Evolutionary conservation across 331 rosid genomes (phyloP).

Genomic region (Prunus yedoensis): DNA sequence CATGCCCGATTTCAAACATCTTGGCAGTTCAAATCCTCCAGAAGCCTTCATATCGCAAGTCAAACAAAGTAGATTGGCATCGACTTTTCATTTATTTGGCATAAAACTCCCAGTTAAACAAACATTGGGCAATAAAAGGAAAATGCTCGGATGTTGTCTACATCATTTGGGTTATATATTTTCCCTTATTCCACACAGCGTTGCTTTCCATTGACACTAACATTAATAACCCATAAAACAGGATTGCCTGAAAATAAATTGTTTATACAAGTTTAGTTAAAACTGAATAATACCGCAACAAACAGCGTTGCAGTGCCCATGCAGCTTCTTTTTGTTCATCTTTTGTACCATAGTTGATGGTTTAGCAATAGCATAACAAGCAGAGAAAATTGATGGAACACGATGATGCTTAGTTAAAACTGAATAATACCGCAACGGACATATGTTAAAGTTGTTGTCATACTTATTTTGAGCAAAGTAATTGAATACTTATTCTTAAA

Average conservation of each 20-base stretch:
- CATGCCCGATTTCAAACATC: too few relatives aligned
- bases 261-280: slow-evolving; percentile 27
- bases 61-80: background rate
- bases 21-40: too few relatives aligned
- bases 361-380: slow-evolving; percentile 85
- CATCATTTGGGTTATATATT: slow-evolving; percentile 12
- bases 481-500: background rate
- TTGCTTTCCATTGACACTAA: background rate
- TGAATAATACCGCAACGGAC: too few relatives aligned
- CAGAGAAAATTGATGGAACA: slow-evolving; percentile 81
- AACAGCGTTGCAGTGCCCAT: slow-evolving; percentile 62
- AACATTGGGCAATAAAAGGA: background rate
- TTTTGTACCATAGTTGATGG: slow-evolving; percentile 84
- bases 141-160: slow-evolving; percentile 10
- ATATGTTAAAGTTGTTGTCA: background rate
- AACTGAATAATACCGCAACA: slow-evolving; percentile 66
- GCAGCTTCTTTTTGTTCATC: slow-evolving; percentile 77
- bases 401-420: slow-evolving; percentile 89
- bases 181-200: slow-evolving; percentile 18
- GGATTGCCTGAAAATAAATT: slow-evolving; percentile 20
- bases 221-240: slow-evolving; percentile 10
- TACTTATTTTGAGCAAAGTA: slow-evolving; percentile 1
- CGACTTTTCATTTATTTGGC: background rate
- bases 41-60: too few relatives aligned
- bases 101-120: background rate